These are phyloP conservation scores for Herpetomonas samuelpessoai DNA, from an alignment of 208 protist species.

Conservation along the genomic window DNA sequence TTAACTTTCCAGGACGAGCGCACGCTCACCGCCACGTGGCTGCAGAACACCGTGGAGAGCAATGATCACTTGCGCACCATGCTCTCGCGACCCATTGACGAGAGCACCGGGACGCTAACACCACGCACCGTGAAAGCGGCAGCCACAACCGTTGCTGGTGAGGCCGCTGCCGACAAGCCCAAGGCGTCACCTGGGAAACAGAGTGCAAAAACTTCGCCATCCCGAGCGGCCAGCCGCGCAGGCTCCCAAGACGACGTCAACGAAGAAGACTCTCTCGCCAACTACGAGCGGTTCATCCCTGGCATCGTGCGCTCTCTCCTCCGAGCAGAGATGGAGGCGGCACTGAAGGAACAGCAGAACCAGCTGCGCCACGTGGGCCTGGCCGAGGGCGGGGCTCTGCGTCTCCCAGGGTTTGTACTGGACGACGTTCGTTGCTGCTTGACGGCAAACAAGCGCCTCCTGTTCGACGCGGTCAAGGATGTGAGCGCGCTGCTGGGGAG, in stretches of 20 bases:
- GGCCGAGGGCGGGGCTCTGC: neutral
- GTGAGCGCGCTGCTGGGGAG: conserved; percentile 27
- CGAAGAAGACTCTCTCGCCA: neutral
- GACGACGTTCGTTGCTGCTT: conserved; percentile 70
- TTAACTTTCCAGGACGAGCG: neutral
- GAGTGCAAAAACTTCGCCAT: too few species aligned
- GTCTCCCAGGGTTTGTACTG: conserved; percentile 40
- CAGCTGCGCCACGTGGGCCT: neutral
- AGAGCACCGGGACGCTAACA: neutral
- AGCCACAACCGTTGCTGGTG: neutral
- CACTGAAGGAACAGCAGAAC: neutral
- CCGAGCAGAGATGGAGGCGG: neutral
- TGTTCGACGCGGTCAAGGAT: conserved; percentile 47
- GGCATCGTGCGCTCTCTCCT: conserved; percentile 22
- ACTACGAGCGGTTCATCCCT: conserved; percentile 22
- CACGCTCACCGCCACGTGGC: neutral
- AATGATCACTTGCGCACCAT: neutral
- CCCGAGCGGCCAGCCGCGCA: too few species aligned
- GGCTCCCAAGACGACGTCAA: too few species aligned
- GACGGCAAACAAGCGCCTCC: conserved; percentile 32
- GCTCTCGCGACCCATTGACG: conserved; percentile 4
- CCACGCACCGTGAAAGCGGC: neutral
- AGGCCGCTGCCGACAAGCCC: neutral
- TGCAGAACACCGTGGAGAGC: neutral
- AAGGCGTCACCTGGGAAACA: too few species aligned